Base-by-base conservation (phyloP, 208 protist genomes). In the Trypanosoma platydactyli region DNA sequence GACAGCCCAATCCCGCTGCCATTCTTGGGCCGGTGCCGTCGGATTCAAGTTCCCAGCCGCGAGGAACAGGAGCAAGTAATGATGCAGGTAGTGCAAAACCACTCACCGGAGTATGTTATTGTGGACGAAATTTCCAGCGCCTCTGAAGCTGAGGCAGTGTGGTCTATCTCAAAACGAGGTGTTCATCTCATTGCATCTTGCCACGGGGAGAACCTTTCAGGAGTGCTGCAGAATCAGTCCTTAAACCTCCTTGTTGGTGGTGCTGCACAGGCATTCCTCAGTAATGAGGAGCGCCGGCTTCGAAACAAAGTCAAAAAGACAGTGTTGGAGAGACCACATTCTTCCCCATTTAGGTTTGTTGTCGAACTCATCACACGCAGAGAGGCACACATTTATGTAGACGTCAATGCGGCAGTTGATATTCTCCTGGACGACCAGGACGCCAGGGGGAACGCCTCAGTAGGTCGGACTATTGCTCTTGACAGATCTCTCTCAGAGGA, bases 81-180 rank as follows among this genome's bases (percentile, higher is more conserved):
- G 91, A 83, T 83, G 0, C 88, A 98, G 65, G 88, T 94, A 33
- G 82, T 98, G 22, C 91, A 98, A 69, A 98, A 98, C 70, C 97
- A 98, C 83, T 90, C 83, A 1, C 94, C 94, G 0, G 86, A 97
- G 57, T 92, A 88, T 46, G 79, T 98, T 64, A 73, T 98, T 45
- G 90, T 98, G 40, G 97, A 98, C 70, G 95, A 98, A 79, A 83
- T 98, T 50, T 79, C 83, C 5, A 88, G 74, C 13, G 64, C 52
- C 18, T 79, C 63, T 24, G 91, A 98, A 71, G 89, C 80, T 15
- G 68, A 96, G 41, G 90, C 84, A 30, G 87, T 81, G 46, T 92
- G 86, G 80, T 94, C 88, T 9, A 94, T 94, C 30, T 71, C 87
- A 6, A 83, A 97, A 64, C 80, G 94, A 50, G 94, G 94, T 16